phyloP scores from a whole-genome alignment of 495 filamentous ascomycete species.

The Staphylotrichum longicolle region DNA sequence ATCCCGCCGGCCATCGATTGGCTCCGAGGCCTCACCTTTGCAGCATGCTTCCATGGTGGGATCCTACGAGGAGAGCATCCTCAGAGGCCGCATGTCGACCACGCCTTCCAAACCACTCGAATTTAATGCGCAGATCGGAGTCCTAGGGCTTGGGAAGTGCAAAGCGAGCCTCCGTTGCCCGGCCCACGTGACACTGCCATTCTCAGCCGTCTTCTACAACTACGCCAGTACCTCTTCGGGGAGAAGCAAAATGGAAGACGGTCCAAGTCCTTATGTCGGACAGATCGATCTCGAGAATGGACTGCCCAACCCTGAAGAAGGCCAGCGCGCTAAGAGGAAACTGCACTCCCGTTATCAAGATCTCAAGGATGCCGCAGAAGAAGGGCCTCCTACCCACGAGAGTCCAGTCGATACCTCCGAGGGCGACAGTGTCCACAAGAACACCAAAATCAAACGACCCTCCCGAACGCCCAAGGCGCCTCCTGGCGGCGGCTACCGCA shows the following conservation, averaged over 20 bases:
- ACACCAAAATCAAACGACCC: constrained; percentile 55
- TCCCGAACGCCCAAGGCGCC: constrained; percentile 71
- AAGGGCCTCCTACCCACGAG: constrained; percentile 32
- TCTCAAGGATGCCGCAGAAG: constrained; percentile 26
- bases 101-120: constrained; percentile 90
- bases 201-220: constrained; percentile 96
- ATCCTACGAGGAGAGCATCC: constrained; percentile 95
- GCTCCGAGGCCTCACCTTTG: constrained; percentile 70
- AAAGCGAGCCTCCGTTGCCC: constrained; percentile 84
- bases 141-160: constrained; percentile 85
- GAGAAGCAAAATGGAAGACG: constrained; percentile 64
- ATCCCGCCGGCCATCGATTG: constrained; percentile 66
- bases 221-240: constrained; percentile 66
- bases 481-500: constrained; percentile 85
- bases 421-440: constrained; percentile 35
- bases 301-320: constrained; percentile 52
- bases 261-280: constrained; percentile 94
- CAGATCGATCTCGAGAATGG: constrained; percentile 86
- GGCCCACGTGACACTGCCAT: constrained; percentile 86
- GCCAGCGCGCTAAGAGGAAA: constrained; percentile 47
- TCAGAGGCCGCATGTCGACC: constrained; percentile 94
- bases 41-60: constrained; percentile 94
- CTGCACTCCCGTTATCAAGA: constrained; percentile 38
- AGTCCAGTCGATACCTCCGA: constrained; percentile 33
- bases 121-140: constrained; percentile 94